These are phyloP conservation scores for Arctium minus DNA, from an alignment of 129 eudicot species.

Conservation along the genomic window DNA sequence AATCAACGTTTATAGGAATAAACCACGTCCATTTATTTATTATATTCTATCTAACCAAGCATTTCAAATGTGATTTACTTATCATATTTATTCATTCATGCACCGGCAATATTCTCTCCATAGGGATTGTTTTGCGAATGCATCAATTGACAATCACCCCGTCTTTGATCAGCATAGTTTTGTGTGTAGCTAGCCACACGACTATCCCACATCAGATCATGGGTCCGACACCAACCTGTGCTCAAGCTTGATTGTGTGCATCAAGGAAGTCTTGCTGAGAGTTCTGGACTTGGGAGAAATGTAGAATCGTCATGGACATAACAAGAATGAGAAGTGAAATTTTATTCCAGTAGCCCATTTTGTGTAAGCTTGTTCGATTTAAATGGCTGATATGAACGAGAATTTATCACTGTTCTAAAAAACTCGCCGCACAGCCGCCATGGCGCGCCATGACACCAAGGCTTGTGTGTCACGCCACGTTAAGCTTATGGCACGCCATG, in stretches of 20 bases:
- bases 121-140: neutral
- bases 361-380: neutral
- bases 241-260: slow-evolving; percentile 16
- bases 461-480: no score
- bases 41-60: no score
- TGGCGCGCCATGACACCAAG: no score
- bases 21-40: no score
- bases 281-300: slow-evolving; percentile 8
- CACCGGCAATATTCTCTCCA: neutral
- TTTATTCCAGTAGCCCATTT: neutral
- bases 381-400: neutral
- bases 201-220: neutral
- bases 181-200: neutral
- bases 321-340: neutral
- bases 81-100: no score
- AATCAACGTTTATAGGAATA: no score
- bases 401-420: neutral
- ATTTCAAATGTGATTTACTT: no score
- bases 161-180: neutral
- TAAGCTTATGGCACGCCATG: no score
- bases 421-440: no score
- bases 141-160: neutral
- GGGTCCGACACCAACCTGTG: neutral
- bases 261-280: slow-evolving; percentile 11
- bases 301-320: neutral